Evolutionary conservation across 345 rosid species (phyloP).

Genomic region (Atalantia buxifolia): DNA sequence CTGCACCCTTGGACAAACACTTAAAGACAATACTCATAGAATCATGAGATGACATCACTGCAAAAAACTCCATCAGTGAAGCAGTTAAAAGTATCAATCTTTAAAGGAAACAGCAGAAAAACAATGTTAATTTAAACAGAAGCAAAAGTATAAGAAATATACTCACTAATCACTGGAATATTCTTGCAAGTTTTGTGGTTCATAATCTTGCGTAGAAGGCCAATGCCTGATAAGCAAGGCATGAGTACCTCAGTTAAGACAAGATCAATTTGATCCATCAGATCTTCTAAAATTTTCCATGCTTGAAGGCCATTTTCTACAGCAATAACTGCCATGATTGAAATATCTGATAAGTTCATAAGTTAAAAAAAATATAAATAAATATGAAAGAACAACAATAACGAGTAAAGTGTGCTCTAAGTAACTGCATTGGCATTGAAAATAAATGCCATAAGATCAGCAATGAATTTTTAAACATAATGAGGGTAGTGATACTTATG

Average conservation of each 20-base stretch:
- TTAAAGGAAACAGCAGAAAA: not conserved
- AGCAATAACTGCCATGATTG: slow-evolving; percentile 34
- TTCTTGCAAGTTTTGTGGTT: slow-evolving; percentile 51
- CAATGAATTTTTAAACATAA: not conserved
- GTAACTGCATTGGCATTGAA: not conserved
- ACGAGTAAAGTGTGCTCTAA: too few species aligned
- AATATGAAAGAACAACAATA: too few species aligned
- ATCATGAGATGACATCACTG: slow-evolving; percentile 65
- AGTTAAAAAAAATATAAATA: not conserved
- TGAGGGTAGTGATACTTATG: not conserved
- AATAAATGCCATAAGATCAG: not conserved
- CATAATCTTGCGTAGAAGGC: slow-evolving; percentile 57
- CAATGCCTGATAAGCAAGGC: slow-evolving; percentile 57
- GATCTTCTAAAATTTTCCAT: slow-evolving; percentile 54
- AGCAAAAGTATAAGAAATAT: not conserved
- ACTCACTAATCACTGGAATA: slow-evolving; percentile 60
- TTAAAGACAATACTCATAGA: slow-evolving; percentile 51
- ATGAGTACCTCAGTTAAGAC: slow-evolving; percentile 55
- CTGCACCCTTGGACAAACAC: slow-evolving; percentile 62
- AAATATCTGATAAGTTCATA: not conserved
- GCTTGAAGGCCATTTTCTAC: slow-evolving; percentile 61
- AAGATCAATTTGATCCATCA: slow-evolving; percentile 46
- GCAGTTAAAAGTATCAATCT: slow-evolving; percentile 28
- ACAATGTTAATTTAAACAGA: not conserved
- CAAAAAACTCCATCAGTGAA: slow-evolving; percentile 29